Percentiles rank a stretch among this genome's conserved stretches.
phyloP scores from a whole-genome alignment of 768 basidiomycete genomes.

The Paxillus involutus region DNA sequence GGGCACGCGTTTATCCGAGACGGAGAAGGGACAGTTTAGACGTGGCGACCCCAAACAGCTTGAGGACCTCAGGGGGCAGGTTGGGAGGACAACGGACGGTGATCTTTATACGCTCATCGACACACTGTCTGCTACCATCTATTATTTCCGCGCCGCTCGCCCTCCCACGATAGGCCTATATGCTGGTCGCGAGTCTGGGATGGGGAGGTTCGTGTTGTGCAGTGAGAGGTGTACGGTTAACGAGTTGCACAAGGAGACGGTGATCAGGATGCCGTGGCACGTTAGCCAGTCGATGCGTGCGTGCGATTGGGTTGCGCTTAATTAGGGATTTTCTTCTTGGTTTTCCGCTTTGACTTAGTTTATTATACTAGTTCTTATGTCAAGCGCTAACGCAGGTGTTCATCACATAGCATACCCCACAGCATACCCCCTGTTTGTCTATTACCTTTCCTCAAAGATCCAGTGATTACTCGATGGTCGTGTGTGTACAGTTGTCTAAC shows the following conservation, averaged over 20 bases:
- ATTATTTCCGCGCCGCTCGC: slow-evolving; percentile 21
- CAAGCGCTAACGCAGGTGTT: too few relatives aligned
- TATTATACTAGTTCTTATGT: too few relatives aligned
- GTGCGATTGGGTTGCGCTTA: slow-evolving; percentile 24
- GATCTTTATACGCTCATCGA: slow-evolving; percentile 26
- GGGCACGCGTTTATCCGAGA: slow-evolving; percentile 13
- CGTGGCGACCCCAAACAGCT: slow-evolving; percentile 15
- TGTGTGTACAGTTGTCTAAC: too few relatives aligned
- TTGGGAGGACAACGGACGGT: neutral
- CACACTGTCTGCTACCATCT: slow-evolving; percentile 19
- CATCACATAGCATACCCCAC: too few relatives aligned
- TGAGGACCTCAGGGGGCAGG: neutral
- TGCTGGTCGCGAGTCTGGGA: slow-evolving; percentile 17
- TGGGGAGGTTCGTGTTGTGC: slow-evolving; percentile 23
- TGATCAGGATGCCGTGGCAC: slow-evolving; percentile 23
- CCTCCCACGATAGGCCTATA: slow-evolving; percentile 26
- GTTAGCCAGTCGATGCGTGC: slow-evolving; percentile 16
- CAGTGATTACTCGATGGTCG: too few relatives aligned
- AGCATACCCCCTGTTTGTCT: too few relatives aligned
- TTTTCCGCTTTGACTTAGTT: too few relatives aligned
- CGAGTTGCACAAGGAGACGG: slow-evolving; percentile 24
- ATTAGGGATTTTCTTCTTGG: neutral
- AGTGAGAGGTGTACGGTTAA: slow-evolving; percentile 19
- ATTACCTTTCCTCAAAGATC: too few relatives aligned
- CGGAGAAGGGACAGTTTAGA: slow-evolving; percentile 12